Conservation (phyloP, 2,329 filamentous ascomycete species). For the Cadophora sp. region DNA sequence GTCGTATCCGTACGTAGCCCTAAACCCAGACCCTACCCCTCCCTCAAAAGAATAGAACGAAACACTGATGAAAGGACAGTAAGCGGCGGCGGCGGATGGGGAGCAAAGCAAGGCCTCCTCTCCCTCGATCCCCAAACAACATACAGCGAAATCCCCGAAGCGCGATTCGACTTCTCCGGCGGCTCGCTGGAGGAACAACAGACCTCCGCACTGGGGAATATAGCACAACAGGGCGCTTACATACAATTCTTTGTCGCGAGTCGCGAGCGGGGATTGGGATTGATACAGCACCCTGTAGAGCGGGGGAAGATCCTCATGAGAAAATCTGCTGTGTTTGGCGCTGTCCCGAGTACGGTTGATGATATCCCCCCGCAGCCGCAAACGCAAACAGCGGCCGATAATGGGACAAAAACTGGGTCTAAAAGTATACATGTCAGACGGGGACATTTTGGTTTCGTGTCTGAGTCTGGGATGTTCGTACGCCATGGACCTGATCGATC, state of each 20-base stretch:
- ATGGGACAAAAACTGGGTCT: slow-evolving; percentile 24
- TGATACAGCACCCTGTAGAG: too few species aligned
- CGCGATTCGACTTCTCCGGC: slow-evolving; percentile 57
- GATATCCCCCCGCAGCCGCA: slow-evolving; percentile 36
- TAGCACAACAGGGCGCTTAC: slow-evolving; percentile 67
- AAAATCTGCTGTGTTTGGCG: slow-evolving; percentile 40
- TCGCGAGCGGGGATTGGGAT: too few species aligned
- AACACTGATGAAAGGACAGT: slow-evolving; percentile 53
- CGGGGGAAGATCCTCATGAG: neutral
- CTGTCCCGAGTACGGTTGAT: slow-evolving; percentile 43
- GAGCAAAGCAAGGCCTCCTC: slow-evolving; percentile 77
- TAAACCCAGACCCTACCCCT: slow-evolving; percentile 5
- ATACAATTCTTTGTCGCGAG: slow-evolving; percentile 69
- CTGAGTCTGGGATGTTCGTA: slow-evolving; percentile 65
- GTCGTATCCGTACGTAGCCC: slow-evolving; percentile 42
- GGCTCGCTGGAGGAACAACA: slow-evolving; percentile 43
- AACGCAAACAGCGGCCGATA: neutral
- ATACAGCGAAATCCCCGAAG: slow-evolving; percentile 57
- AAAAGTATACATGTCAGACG: slow-evolving; percentile 2
- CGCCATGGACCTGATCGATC: slow-evolving; percentile 6
- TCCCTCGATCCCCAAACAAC: slow-evolving; percentile 75
- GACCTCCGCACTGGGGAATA: slow-evolving; percentile 54
- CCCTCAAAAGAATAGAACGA: neutral
- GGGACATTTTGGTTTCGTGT: slow-evolving; percentile 67
- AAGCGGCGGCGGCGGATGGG: slow-evolving; percentile 87